Conservation (phyloP, 371 early-diverging fungal species). For the Rhizomucor pusillus region DNA sequence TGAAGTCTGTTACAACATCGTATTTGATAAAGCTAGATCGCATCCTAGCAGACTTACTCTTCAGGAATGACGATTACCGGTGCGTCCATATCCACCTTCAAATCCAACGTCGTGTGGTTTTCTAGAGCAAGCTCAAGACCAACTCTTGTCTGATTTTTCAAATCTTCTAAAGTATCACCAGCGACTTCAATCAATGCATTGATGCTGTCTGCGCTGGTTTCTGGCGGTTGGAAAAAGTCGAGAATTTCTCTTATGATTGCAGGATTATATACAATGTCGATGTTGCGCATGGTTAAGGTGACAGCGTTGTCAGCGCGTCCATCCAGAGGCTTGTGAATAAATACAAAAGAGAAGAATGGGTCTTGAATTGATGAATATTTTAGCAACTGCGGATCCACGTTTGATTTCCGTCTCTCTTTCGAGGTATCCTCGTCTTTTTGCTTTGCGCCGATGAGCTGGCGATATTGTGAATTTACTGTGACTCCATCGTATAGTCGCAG, state of each 20-base stretch:
- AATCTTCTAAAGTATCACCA: conserved; percentile 84
- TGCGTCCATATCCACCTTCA: conserved; percentile 94
- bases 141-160: conserved; percentile 87
- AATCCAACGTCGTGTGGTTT: conserved; percentile 84
- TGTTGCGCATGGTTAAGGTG: conserved; percentile 80
- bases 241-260: conserved; percentile 69
- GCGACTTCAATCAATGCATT: conserved; percentile 78
- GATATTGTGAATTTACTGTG: conserved; percentile 71
- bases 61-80: conserved; percentile 96
- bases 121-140: conserved; percentile 87
- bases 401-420: conserved; percentile 14
- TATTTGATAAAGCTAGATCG: neutral
- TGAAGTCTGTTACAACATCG: neutral
- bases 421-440: conserved; percentile 29
- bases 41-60: conserved; percentile 41
- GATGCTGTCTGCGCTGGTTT: conserved; percentile 73
- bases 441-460: conserved; percentile 82
- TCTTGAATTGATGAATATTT: conserved; percentile 27
- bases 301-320: conserved; percentile 86
- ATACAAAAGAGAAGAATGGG: conserved; percentile 82
- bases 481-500: conserved; percentile 82
- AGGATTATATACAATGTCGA: conserved; percentile 91
- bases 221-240: conserved; percentile 86
- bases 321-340: conserved; percentile 88
- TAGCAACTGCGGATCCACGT: conserved; percentile 18